Evolutionary conservation across 2,329 filamentous ascomycete species (phyloP).

Genomic region (Whalleya microplaca): DNA sequence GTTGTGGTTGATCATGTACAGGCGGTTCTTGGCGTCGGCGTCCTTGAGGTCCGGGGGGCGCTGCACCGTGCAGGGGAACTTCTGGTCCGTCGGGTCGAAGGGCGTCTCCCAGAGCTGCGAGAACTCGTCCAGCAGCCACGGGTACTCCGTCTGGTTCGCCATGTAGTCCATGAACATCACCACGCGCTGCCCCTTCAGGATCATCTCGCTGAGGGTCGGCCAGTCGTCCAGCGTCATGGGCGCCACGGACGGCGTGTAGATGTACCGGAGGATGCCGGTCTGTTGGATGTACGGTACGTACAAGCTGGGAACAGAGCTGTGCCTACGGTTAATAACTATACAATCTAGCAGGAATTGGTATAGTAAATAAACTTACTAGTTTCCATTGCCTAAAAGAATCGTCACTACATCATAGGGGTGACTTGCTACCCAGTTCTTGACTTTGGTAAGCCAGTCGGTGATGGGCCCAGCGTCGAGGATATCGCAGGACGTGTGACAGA

Average conservation of each 20-base stretch:
- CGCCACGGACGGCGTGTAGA: slow-evolving; percentile 72
- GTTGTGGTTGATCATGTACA: slow-evolving; percentile 92
- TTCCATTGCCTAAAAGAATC: slow-evolving; percentile 82
- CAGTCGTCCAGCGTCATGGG: slow-evolving; percentile 77
- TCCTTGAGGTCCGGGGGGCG: slow-evolving; percentile 70
- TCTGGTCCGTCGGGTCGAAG: slow-evolving; percentile 68
- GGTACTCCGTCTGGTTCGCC: slow-evolving; percentile 76
- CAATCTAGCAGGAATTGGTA: too few species aligned
- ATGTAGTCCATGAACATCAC: slow-evolving; percentile 86
- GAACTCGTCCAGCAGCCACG: slow-evolving; percentile 89
- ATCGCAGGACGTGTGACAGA: slow-evolving; percentile 85
- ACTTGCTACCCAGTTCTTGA: slow-evolving; percentile 71
- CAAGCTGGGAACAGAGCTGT: slow-evolving; percentile 55
- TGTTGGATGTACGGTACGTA: slow-evolving; percentile 72
- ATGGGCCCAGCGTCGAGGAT: slow-evolving; percentile 81
- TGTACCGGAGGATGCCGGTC: slow-evolving; percentile 72
- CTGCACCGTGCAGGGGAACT: slow-evolving; percentile 78
- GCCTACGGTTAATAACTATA: neutral
- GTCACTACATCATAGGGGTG: slow-evolving; percentile 90
- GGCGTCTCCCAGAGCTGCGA: slow-evolving; percentile 89
- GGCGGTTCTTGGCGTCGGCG: slow-evolving; percentile 59
- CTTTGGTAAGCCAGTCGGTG: slow-evolving; percentile 69
- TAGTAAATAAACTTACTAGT: slow-evolving; percentile 52
- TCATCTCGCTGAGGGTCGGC: slow-evolving; percentile 81
- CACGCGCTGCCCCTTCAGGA: slow-evolving; percentile 70